Evolutionary conservation across 352 stramenopile species (phyloP).

Genomic region (Phytophthora crassamura): DNA sequence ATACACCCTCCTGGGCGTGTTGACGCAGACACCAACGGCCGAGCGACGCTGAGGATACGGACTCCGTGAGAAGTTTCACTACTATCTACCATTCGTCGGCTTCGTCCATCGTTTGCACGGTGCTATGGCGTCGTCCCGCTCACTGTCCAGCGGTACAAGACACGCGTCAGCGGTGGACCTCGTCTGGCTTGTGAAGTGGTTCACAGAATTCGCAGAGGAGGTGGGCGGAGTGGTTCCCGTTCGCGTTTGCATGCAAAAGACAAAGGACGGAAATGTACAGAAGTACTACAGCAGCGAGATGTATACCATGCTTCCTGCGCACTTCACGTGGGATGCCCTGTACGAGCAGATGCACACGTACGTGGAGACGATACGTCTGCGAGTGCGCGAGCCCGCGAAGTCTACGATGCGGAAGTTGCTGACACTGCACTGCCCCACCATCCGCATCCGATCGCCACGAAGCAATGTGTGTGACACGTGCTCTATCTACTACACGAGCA

Average conservation of each 20-base stretch:
- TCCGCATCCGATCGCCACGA: slow-evolving; percentile 4
- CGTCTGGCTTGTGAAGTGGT: slow-evolving; percentile 9
- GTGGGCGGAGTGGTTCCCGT: slow-evolving; percentile 18
- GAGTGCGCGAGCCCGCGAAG: neutral
- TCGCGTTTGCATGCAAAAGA: slow-evolving; percentile 1
- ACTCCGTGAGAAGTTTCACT: neutral
- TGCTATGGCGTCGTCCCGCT: neutral
- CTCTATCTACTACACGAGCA: slow-evolving; percentile 10
- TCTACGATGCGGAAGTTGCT: slow-evolving; percentile 14
- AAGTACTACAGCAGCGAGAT: slow-evolving; percentile 13
- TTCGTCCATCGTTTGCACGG: neutral
- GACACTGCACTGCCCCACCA: slow-evolving; percentile 6
- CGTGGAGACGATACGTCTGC: neutral
- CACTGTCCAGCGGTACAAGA: slow-evolving; percentile 1
- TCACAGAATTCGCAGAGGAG: neutral
- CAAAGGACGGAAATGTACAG: neutral
- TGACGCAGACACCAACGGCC: slow-evolving; percentile 11
- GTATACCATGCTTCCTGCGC: slow-evolving; percentile 7
- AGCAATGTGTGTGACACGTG: slow-evolving; percentile 24
- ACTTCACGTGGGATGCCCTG: slow-evolving; percentile 21
- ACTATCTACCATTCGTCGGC: neutral
- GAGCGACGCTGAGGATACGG: neutral
- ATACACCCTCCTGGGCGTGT: neutral
- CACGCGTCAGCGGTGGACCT: slow-evolving; percentile 5
- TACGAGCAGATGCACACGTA: slow-evolving; percentile 23